Base-by-base conservation (phyloP, 2,329 filamentous ascomycete genomes). In the Cylindrodendrum hubeiense region DNA sequence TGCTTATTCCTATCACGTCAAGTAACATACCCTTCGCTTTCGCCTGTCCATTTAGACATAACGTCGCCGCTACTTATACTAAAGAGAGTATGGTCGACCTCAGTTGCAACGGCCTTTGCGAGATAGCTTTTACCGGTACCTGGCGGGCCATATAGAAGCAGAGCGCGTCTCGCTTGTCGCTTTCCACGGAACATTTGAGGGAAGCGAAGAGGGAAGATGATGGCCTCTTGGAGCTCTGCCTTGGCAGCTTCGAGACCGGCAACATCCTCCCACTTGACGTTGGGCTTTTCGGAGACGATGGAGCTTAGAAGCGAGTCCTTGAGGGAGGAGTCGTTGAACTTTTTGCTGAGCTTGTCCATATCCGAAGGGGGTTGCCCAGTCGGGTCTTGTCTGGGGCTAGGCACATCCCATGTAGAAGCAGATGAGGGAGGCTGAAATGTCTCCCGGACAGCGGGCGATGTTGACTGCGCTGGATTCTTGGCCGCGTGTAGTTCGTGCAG, bases 71-170 rank as follows among this genome's bases (percentile, higher is more conserved):
- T 46, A 26, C 47, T 65, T 13, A 67, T 46, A 28, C 56, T 61
- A 22, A 67, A 61, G 13, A 67, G 51, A 4, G 56, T 61, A 7
- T 55, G 47, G 4, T 58, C 53, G 3, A 61, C 52, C 19, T 67
- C 65, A 10, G 60, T 61, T 7, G 65, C 60, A 30, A 61, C 56
- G 6, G 65, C 65, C 43, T 65, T 67, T 8, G 61, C 65, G 13
- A 67, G 46, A 15, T 61, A 65, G 21, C 52, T 60, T 43, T 67
- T 67, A 17, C 65, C 65, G 26, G 61, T 65, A 15, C 65, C 65
- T 13, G 60, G 56, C 3, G 61, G 60, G 4, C 65, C 65, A 41
- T 65, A 65, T 6, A 67, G 3, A 5, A 67, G 24, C n/a, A 67
- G 19, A 13, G 46, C 60, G 3, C 56, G 56, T 21, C 52, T 61